phyloP scores from a whole-genome alignment of 2,329 filamentous ascomycete genomes.

The Dactylellina drechsleri region DNA sequence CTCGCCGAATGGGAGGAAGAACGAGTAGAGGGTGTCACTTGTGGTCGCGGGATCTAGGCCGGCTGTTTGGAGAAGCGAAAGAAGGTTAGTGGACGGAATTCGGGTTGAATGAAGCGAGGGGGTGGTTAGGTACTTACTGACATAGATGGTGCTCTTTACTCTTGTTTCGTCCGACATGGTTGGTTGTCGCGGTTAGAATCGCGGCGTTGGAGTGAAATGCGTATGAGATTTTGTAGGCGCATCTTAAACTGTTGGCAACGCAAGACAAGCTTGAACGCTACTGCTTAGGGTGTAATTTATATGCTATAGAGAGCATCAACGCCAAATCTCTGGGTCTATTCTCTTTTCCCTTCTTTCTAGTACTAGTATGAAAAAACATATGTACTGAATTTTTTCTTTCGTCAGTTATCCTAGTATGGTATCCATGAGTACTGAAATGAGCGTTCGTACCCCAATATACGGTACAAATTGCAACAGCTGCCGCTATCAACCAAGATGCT shows the following conservation, averaged over 20 bases:
- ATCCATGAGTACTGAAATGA: too few relatives aligned
- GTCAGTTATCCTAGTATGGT: too few relatives aligned
- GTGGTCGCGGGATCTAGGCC: slow-evolving; percentile 82
- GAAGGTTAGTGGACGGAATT: neutral
- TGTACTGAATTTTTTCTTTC: too few relatives aligned
- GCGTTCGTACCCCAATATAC: too few relatives aligned
- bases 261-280: neutral
- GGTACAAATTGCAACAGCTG: too few relatives aligned
- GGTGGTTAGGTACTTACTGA: slow-evolving; percentile 62
- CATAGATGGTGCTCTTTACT: slow-evolving; percentile 90
- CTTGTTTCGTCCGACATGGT: slow-evolving; percentile 83
- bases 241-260: neutral
- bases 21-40: slow-evolving; percentile 79
- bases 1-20: slow-evolving; percentile 96
- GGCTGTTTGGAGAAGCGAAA: slow-evolving; percentile 63
- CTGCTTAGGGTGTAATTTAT: too few relatives aligned
- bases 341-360: too few relatives aligned
- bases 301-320: too few relatives aligned
- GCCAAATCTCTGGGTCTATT: too few relatives aligned
- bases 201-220: slow-evolving; percentile 3
- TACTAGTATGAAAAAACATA: too few relatives aligned
- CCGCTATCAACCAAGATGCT: too few relatives aligned
- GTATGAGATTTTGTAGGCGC: neutral
- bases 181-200: neutral
- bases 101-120: neutral